These are phyloP conservation scores for Penicillium roqueforti DNA, from an alignment of 495 filamentous ascomycete species.

Conservation along the genomic window DNA sequence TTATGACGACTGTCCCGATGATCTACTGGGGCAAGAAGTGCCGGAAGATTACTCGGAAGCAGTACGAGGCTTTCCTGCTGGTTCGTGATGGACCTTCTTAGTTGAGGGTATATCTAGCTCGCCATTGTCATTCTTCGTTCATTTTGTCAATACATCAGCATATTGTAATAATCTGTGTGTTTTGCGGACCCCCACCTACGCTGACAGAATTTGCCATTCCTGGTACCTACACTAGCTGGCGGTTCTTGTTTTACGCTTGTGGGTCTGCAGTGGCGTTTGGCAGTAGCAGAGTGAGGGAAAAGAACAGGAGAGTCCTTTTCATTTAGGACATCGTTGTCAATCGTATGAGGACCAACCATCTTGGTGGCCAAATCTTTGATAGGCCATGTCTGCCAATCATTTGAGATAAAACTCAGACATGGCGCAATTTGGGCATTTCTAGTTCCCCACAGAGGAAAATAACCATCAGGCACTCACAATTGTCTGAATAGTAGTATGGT, in stretches of 20 bases:
- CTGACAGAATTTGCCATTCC: neutral
- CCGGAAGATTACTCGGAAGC: slow-evolving; percentile 14
- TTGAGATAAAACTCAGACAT: neutral
- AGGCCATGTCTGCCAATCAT: neutral
- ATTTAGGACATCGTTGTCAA: neutral
- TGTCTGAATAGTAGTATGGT: neutral
- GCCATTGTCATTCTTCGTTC: neutral
- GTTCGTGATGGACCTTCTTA: slow-evolving; percentile 15
- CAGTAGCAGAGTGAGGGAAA: neutral
- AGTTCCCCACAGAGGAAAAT: neutral
- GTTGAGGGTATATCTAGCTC: neutral
- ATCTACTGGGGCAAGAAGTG: slow-evolving; percentile 19
- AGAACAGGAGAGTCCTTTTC: neutral
- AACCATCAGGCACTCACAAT: neutral
- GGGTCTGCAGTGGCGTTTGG: neutral
- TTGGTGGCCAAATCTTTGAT: neutral
- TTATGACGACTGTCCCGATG: slow-evolving; percentile 20
- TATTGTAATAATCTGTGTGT: neutral
- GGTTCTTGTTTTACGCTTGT: neutral
- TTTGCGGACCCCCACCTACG: neutral
- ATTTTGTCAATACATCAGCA: neutral
- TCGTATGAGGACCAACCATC: neutral
- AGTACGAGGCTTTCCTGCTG: slow-evolving; percentile 17
- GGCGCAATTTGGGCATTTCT: neutral
- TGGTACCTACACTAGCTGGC: neutral